Percentiles rank a stretch among this genome's conserved stretches.
phyloP scores from a whole-genome alignment of 2,329 filamentous ascomycete genomes.

The Anisogramma anomala region DNA sequence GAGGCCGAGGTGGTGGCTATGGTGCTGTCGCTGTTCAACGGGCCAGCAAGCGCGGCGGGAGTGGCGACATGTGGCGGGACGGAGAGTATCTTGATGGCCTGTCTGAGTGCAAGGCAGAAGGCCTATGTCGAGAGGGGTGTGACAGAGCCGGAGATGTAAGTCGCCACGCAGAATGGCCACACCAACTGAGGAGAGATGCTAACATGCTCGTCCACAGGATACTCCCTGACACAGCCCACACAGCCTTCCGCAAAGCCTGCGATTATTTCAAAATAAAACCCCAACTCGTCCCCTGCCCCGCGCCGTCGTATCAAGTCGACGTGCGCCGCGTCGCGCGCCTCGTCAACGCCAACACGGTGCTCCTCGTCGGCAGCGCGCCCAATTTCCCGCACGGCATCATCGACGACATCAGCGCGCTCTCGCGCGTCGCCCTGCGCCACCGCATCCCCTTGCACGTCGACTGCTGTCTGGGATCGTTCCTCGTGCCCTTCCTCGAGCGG shows the following conservation, averaged over 20 bases:
- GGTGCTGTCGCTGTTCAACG: conserved; percentile 83
- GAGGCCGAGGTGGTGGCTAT: conserved; percentile 96
- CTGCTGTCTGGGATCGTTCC: conserved; percentile 92
- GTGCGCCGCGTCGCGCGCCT: conserved; percentile 66
- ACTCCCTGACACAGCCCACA: conserved; percentile 85
- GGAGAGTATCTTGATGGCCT: conserved; percentile 94
- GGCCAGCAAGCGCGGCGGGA: conserved; percentile 71
- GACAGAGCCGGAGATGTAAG: conserved; percentile 87
- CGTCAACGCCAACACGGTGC: conserved; percentile 85
- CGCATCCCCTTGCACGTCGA: conserved; percentile 88
- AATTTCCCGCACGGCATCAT: conserved; percentile 99
- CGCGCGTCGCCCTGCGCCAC: conserved; percentile 66
- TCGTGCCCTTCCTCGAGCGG: conserved; percentile 81
- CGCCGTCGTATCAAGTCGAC: conserved; percentile 75
- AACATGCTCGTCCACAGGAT: conserved; percentile 47
- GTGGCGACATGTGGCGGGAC: conserved; percentile 89
- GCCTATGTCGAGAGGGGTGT: conserved; percentile 75
- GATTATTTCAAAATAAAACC: conserved; percentile 96
- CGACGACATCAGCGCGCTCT: conserved; percentile 80
- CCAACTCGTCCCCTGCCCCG: conserved; percentile 77
- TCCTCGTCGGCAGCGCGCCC: conserved; percentile 87
- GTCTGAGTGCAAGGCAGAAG: conserved; percentile 80
- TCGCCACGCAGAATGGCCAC: conserved; percentile 5
- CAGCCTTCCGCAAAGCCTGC: conserved; percentile 89
- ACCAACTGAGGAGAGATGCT: conserved; percentile 2